phyloP scores from a whole-genome alignment of 75 land plant genomes.

The Selaginella moellendorffii region DNA sequence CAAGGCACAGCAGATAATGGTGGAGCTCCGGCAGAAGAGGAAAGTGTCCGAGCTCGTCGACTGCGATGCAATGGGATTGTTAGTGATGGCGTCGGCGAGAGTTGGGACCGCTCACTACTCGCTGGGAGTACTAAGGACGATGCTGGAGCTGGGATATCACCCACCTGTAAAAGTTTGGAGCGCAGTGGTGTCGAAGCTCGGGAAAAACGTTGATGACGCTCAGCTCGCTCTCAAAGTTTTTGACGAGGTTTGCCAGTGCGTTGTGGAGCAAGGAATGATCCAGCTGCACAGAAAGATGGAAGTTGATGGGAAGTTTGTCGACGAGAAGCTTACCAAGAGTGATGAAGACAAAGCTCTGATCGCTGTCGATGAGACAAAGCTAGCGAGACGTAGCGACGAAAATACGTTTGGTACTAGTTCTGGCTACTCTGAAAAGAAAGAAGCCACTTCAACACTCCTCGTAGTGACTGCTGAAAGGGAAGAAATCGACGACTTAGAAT shows the following conservation, averaged over 20 bases:
- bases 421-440: constrained; percentile 5
- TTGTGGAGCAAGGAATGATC: constrained; percentile 4
- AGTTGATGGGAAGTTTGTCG: too few relatives aligned
- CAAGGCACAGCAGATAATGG: constrained; percentile 52
- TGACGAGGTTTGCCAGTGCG: constrained; percentile 19
- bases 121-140: constrained; percentile 37
- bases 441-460: constrained; percentile 11
- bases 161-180: constrained; percentile 98
- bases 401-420: too few relatives aligned
- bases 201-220: constrained; percentile 32
- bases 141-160: constrained; percentile 43
- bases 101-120: constrained; percentile 48
- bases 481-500: neutral
- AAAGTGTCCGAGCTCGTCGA: constrained; percentile 44
- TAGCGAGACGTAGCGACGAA: constrained; percentile 17
- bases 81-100: constrained; percentile 60
- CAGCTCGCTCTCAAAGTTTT: constrained; percentile 23
- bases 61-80: constrained; percentile 65
- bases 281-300: neutral
- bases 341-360: constrained; percentile 17
- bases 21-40: constrained; percentile 33
- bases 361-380: too few relatives aligned
- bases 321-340: constrained; percentile 29
- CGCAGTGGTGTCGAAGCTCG: constrained; percentile 58
- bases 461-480: neutral